phyloP scores from a whole-genome alignment of 1,139 yeast genomes.

The Hansenula lynferdii region DNA sequence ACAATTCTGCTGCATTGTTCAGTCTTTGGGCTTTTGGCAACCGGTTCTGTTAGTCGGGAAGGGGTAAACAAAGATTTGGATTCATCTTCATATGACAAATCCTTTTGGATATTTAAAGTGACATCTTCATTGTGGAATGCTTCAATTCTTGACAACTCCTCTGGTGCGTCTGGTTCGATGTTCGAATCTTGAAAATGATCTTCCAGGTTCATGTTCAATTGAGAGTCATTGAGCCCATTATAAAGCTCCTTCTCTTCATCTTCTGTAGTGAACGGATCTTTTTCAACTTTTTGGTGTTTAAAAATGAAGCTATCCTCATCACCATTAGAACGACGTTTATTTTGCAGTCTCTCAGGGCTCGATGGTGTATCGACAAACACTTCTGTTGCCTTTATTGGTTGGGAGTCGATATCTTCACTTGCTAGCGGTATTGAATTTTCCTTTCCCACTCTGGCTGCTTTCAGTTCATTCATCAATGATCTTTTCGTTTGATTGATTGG shows the following conservation, averaged over 20 bases:
- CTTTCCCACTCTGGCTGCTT: constrained; percentile 11
- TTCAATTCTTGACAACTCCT: constrained; percentile 22
- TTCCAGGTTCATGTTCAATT: background rate
- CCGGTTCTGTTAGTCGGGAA: constrained; percentile 38
- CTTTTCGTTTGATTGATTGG: constrained; percentile 16
- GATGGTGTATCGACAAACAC: constrained; percentile 2
- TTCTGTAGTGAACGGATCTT: constrained; percentile 9
- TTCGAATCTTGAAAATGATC: background rate
- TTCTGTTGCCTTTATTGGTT: background rate
- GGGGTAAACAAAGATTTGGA: constrained; percentile 29
- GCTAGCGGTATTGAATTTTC: constrained; percentile 12
- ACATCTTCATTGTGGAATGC: constrained; percentile 5
- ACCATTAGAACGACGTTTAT: constrained; percentile 14
- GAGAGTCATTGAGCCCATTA: background rate
- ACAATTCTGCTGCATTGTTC: constrained; percentile 32
- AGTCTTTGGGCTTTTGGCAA: constrained; percentile 37
- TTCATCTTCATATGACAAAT: too few species aligned
- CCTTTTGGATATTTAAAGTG: too few species aligned
- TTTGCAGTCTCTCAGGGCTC: constrained; percentile 7
- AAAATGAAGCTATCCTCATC: constrained; percentile 5
- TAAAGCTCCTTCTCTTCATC: background rate
- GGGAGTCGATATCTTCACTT: background rate
- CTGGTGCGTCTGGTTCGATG: constrained; percentile 5
- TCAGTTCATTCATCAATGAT: constrained; percentile 15
- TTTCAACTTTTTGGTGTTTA: constrained; percentile 7